phyloP scores from a whole-genome alignment of 1,284 basidiomycete genomes.

The Microbotryum violaceum region DNA sequence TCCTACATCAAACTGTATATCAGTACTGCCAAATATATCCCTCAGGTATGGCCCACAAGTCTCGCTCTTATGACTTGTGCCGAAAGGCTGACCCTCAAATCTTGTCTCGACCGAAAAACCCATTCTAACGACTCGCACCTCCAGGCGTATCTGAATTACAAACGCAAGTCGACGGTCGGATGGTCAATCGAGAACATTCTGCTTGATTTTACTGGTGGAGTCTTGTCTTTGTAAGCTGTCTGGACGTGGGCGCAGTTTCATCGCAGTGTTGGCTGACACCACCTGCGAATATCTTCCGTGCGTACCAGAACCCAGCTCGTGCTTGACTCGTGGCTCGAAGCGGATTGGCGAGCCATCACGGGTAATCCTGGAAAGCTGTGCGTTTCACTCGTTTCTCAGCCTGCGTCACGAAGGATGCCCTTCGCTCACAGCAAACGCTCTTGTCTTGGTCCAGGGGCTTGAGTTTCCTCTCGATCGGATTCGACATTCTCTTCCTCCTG shows the following conservation, averaged over 20 bases:
- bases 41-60: slow-evolving; percentile 30
- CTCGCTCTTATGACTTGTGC: no score
- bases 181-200: slow-evolving; percentile 43
- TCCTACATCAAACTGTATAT: slow-evolving; percentile 42
- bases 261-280: not conserved
- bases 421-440: not conserved
- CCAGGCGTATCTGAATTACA: slow-evolving; percentile 39
- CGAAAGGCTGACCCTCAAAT: no score
- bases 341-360: slow-evolving; percentile 35
- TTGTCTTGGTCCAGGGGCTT: slow-evolving; percentile 35
- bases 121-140: slow-evolving; percentile 1
- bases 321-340: slow-evolving; percentile 35
- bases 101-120: not conserved
- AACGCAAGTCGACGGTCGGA: slow-evolving; percentile 39
- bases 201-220: slow-evolving; percentile 41
- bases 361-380: slow-evolving; percentile 40
- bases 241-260: no score
- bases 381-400: slow-evolving; percentile 12
- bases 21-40: slow-evolving; percentile 40
- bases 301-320: slow-evolving; percentile 32
- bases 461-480: slow-evolving; percentile 39
- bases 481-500: slow-evolving; percentile 40
- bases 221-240: slow-evolving; percentile 35
- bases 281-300: not conserved
- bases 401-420: not conserved